Conservation (phyloP, 305 asterid genomes). For the Andrographis paniculata region DNA sequence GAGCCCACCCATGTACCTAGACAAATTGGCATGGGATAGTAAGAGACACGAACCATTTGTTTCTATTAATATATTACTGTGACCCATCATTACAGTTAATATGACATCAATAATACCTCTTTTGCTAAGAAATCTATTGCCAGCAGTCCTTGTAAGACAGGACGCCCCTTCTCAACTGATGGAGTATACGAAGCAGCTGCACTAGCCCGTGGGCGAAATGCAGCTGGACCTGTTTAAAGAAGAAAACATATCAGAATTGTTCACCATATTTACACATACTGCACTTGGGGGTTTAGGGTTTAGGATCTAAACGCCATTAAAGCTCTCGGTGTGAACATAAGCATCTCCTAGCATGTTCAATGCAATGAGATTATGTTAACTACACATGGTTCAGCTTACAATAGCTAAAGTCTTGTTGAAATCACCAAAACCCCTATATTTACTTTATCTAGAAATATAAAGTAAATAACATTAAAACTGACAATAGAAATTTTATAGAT, state of each 20-base stretch:
- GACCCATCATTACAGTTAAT: not conserved
- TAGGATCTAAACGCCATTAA: too few species aligned
- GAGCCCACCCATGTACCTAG: constrained; percentile 99
- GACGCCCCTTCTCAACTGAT: constrained; percentile 84
- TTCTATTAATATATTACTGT: too few species aligned
- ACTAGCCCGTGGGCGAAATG: constrained; percentile 96
- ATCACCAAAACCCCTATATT: not conserved
- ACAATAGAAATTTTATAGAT: too few species aligned
- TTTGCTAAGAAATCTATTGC: constrained; percentile 94
- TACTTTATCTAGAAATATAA: too few species aligned
- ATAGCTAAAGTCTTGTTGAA: not conserved
- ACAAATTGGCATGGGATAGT: constrained; percentile 18
- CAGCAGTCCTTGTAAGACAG: constrained; percentile 93
- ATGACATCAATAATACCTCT: constrained; percentile 52
- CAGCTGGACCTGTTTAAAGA: constrained; percentile 79
- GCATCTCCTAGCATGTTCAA: not conserved
- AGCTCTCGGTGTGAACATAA: not conserved
- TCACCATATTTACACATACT: too few species aligned
- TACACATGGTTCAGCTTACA: not conserved
- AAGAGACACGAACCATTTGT: constrained; percentile 13
- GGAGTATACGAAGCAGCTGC: constrained; percentile 64
- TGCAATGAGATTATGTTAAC: not conserved
- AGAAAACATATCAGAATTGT: constrained; percentile 17
- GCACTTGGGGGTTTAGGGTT: too few species aligned
- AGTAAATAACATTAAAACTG: too few species aligned